A percentile compares a stretch with the other conserved stretches of the same genome.
Evolutionary conservation across 805 yeast species (phyloP).

Genomic region (Sugiyamaella valdiviana): DNA sequence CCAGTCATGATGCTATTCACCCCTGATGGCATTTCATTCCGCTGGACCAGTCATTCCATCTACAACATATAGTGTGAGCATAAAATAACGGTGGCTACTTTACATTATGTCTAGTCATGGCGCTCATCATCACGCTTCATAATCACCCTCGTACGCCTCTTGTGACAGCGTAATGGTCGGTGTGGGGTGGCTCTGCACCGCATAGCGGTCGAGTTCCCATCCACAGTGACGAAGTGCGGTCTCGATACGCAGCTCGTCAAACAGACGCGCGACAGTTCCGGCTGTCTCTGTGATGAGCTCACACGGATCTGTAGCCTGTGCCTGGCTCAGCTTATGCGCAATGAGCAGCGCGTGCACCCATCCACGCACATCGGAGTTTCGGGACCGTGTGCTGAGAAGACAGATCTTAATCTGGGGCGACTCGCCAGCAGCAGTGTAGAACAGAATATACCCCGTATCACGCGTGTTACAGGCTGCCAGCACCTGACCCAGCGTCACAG

Average conservation of each 20-base stretch:
- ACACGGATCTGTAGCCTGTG: constrained; percentile 2
- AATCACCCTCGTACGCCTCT: neutral
- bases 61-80: no score
- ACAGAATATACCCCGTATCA: constrained; percentile 14
- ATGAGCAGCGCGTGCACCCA: constrained; percentile 30
- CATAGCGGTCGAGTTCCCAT: constrained; percentile 20
- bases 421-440: neutral
- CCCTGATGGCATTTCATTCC: no score
- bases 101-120: no score
- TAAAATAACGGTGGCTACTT: no score
- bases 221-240: constrained; percentile 17
- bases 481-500: constrained; percentile 7
- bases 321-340: constrained; percentile 12
- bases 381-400: constrained; percentile 12
- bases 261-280: constrained; percentile 11
- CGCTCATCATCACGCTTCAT: neutral
- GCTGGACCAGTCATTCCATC: no score
- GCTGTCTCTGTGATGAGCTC: constrained; percentile 12
- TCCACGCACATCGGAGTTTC: constrained; percentile 21
- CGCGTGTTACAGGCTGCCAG: constrained; percentile 11
- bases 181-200: constrained; percentile 18
- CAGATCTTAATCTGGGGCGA: constrained; percentile 20
- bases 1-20: no score
- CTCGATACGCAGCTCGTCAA: constrained; percentile 17
- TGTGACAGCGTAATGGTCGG: constrained; percentile 9